Percentiles rank a stretch among this genome's conserved stretches.
These are phyloP conservation scores for Nicotiana sylvestris DNA, from an alignment of 257 asterid species.

Conservation along the genomic window DNA sequence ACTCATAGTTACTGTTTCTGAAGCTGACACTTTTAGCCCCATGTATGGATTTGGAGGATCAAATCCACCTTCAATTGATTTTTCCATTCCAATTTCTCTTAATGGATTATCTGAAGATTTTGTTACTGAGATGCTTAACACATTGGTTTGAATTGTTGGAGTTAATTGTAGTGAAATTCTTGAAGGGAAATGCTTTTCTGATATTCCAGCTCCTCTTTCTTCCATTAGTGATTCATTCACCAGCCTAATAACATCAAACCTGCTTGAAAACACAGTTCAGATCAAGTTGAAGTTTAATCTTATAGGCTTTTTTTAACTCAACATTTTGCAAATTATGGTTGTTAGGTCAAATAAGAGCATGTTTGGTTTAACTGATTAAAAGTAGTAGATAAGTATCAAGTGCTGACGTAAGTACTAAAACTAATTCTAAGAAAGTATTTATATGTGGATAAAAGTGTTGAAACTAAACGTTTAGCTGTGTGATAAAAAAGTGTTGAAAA, in stretches of 20 bases:
- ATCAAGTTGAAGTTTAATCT: background rate
- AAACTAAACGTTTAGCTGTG: too few species aligned
- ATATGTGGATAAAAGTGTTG: too few species aligned
- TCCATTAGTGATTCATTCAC: conserved; percentile 46
- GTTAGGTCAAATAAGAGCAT: too few species aligned
- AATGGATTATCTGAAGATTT: conserved; percentile 71
- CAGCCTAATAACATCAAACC: conserved; percentile 70
- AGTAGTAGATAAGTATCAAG: background rate
- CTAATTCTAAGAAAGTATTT: background rate
- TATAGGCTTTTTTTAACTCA: too few species aligned
- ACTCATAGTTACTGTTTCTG: conserved; percentile 50
- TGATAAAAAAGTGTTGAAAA: background rate
- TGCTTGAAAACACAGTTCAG: conserved; percentile 1
- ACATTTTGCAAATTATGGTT: too few species aligned
- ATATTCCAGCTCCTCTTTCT: conserved; percentile 46
- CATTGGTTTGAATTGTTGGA: conserved; percentile 51
- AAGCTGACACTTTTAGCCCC: conserved; percentile 61
- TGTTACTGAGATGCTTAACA: conserved; percentile 61
- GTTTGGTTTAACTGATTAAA: background rate
- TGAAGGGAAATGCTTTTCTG: conserved; percentile 65
- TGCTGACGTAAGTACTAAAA: too few species aligned
- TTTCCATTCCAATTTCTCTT: conserved; percentile 52
- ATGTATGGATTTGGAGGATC: conserved; percentile 47
- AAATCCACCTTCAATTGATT: conserved; percentile 55
- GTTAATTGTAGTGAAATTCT: conserved; percentile 61